Percentiles rank a stretch among this genome's conserved stretches.
Evolutionary conservation across 228 moss, liverwort and hornwort species (phyloP).

Genomic region (Sphagnum fallax): DNA sequence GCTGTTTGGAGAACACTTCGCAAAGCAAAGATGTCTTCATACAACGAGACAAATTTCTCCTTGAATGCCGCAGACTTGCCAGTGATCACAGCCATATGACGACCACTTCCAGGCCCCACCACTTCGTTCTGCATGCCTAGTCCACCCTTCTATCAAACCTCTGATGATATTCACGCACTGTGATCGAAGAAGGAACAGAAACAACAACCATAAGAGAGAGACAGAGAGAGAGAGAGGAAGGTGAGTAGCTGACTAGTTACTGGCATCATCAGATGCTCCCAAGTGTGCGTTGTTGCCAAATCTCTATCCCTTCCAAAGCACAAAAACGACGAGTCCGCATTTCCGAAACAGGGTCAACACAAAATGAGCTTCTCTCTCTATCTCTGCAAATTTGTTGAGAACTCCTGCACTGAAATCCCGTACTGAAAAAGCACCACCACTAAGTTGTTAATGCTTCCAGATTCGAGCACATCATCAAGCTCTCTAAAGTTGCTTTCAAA

Average conservation of each 20-base stretch:
- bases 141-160: background rate
- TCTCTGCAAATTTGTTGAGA: too few species aligned
- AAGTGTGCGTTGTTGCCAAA: background rate
- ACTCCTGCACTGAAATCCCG: too few species aligned
- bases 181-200: conserved; percentile 2
- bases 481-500: too few species aligned
- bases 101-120: conserved; percentile 28
- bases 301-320: too few species aligned
- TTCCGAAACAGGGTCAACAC: too few species aligned
- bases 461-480: too few species aligned
- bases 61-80: conserved; percentile 59
- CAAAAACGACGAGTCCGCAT: too few species aligned
- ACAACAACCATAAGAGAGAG: background rate
- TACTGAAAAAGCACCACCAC: too few species aligned
- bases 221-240: conserved; percentile 3
- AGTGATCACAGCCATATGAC: conserved; percentile 47
- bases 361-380: too few species aligned
- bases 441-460: too few species aligned
- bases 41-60: conserved; percentile 82
- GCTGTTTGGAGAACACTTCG: conserved; percentile 74
- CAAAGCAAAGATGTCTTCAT: conserved; percentile 79
- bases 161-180: background rate
- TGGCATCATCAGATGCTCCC: conserved; percentile 39
- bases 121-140: conserved; percentile 74
- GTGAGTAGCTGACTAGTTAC: conserved; percentile 26